Evolutionary conservation across 768 basidiomycete genomes (phyloP), one percentile per base, ranked within the genome.

Genomic region (Auricularia sp.): DNA sequence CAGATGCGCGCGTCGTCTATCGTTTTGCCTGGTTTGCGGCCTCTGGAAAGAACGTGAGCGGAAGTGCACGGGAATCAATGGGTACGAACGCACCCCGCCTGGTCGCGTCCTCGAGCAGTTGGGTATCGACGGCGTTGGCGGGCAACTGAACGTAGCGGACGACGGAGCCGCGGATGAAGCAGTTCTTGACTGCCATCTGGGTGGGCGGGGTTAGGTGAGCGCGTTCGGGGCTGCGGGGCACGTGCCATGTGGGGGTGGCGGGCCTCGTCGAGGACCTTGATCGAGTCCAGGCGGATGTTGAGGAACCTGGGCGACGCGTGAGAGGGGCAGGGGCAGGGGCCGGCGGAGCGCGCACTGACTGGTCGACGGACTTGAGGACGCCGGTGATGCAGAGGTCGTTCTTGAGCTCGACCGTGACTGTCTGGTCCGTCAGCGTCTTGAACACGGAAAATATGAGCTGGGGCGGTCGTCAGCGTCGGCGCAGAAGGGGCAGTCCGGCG

Each of bases 141-240:
- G 93, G 93, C 64, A 99, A 80, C 73, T 96, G 92, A 21, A 98
- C 97, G 71, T 99, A 99, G 68, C 97, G 89, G 62, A 99, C 95
- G 14, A 98, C 97, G 18, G 93, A 96, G 67, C 97, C 97, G 53
- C 97, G 88, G 70, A 99, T 99, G 73, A 99, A 99, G 74, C 94
- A 97, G 75, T 98, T 98, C 79, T 95, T 96, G 53, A 99, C 94
- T 0, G 96, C 94, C 87, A 98, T 94, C 96, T 98, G 69, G 10
- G 42, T 47, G 35, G 36, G 23, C 21, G 34, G 42, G 47, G 29
- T 29, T 29, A 67, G 51, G 39, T 23, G 8, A 14, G 51, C 61
- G 14, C 5, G 23, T 11, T 53, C 34, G 56, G 18, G 43, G 34
- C 7, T 60, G 43, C 54, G 58, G 21, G 16, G 33, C 47, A 67